Evolutionary conservation across 352 stramenopile genomes (phyloP), one percentile per base, ranked within the genome.

Genomic region (Phytophthora uliginosa): DNA sequence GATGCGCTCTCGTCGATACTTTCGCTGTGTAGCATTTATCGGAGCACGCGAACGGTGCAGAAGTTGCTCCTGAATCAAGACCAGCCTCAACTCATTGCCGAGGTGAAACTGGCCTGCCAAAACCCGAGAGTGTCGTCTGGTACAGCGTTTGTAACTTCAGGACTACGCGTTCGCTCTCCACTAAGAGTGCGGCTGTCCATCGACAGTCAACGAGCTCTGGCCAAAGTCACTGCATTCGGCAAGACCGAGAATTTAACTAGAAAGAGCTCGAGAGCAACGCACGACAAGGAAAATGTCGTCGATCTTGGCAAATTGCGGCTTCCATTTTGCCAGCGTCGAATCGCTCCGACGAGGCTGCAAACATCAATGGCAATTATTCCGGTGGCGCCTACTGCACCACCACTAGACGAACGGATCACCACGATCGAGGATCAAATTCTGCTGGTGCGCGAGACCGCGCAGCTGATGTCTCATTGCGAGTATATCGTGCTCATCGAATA

Each of bases 401-500:
- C 53, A 59, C 7, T 28, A 28, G 5, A 47, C 20, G 18, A 31
- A 38, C 13, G 8, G 47, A 53, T 15, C 18, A 28, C 38, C 17
- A 45, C 18, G 5, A 24, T 54, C 18, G 42, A 57, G 22, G 42
- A 65, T 58, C 58, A 65, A 65, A 26, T 65, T 48, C 26, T 9
- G 6, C 9, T 64, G 12, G n/a, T 65, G 17, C 17, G 42, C 17
- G 58, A 65, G 42, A 34, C 17, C 1, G 58, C 58, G n/a, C 58
- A 65, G 54, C 17, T 76, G 53, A 50, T 76, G 62, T 72, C 72
- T 45, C 34, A 67, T 6, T 76, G 62, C 38, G 69, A 76, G 42
- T 76, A 76, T 15, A 45, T 76, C 6, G 55, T 61, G 18, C 51
- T 71, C 5, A 52, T 76, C 2, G 63, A 76, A 26, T 69, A 69